Evolutionary conservation across 306 rosid species (phyloP).

Genomic region (Prunus mira): DNA sequence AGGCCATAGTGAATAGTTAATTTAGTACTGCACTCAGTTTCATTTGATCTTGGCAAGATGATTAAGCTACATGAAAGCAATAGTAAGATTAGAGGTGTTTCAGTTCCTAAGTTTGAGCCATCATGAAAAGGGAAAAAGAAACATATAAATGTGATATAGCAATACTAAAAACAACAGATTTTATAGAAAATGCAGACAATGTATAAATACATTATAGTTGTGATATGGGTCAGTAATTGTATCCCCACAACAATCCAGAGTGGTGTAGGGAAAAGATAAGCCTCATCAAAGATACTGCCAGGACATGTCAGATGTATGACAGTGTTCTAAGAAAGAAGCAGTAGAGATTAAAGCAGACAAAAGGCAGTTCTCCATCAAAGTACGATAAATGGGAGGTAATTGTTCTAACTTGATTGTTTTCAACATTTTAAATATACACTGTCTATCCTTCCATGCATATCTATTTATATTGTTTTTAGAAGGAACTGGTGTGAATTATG

Average conservation of each 20-base stretch:
- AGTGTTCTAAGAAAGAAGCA: background rate
- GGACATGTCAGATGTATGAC: background rate
- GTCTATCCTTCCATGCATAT: background rate
- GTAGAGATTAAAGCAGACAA: background rate
- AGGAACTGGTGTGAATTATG: background rate
- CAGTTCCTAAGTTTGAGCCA: background rate
- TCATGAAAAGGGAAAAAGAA: background rate
- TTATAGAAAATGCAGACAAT: background rate
- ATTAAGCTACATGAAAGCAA: background rate
- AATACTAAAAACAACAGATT: background rate
- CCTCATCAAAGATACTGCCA: background rate
- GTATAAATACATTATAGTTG: background rate
- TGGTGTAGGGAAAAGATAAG: background rate
- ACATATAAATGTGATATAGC: background rate
- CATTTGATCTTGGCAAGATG: background rate
- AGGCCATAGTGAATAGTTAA: background rate
- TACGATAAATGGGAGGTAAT: background rate
- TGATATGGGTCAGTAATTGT: background rate
- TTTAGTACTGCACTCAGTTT: conserved; percentile 3
- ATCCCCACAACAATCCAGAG: background rate
- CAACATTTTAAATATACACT: background rate
- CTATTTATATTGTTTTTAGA: background rate
- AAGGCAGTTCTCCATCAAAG: background rate
- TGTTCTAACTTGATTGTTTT: background rate
- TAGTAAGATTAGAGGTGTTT: background rate